These are phyloP conservation scores for Talaromyces borbonicus DNA, from an alignment of 495 filamentous ascomycete genomes.

Conservation along the genomic window DNA sequence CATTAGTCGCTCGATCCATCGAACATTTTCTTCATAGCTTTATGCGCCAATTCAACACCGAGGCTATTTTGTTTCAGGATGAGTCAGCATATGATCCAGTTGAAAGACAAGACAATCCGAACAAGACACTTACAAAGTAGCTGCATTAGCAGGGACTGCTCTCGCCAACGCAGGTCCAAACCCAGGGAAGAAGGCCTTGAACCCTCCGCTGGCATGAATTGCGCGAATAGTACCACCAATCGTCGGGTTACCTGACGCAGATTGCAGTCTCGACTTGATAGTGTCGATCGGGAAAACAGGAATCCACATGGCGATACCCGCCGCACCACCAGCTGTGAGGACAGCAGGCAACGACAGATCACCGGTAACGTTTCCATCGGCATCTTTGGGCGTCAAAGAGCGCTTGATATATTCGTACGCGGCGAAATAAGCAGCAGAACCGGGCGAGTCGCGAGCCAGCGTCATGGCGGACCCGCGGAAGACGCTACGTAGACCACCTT, in stretches of 20 bases:
- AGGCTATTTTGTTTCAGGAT: conserved; percentile 42
- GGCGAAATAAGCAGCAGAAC: conserved; percentile 90
- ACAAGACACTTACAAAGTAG: conserved; percentile 41
- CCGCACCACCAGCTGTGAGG: conserved; percentile 77
- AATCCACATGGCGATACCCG: conserved; percentile 98
- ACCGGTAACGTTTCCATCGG: conserved; percentile 53
- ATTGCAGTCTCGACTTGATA: conserved; percentile 89
- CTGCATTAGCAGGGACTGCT: conserved; percentile 91
- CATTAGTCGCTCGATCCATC: conserved; percentile 8
- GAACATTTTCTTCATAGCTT: conserved; percentile 70
- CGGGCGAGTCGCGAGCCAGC: conserved; percentile 85
- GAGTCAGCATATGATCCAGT: conserved; percentile 10
- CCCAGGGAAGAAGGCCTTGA: conserved; percentile 95
- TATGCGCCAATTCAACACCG: conserved; percentile 73
- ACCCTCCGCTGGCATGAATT: conserved; percentile 68
- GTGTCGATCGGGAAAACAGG: conserved; percentile 97
- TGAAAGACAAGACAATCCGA: neutral
- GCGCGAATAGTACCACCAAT: conserved; percentile 69
- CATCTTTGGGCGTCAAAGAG: conserved; percentile 74
- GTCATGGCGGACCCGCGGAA: conserved; percentile 89
- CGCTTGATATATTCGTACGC: conserved; percentile 94
- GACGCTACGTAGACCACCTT: conserved; percentile 81
- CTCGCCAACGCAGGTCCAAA: conserved; percentile 87
- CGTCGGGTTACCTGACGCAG: conserved; percentile 76
- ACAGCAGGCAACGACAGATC: conserved; percentile 73